phyloP scores from a whole-genome alignment of 257 asterid species.

The Fraxinus excelsior region DNA sequence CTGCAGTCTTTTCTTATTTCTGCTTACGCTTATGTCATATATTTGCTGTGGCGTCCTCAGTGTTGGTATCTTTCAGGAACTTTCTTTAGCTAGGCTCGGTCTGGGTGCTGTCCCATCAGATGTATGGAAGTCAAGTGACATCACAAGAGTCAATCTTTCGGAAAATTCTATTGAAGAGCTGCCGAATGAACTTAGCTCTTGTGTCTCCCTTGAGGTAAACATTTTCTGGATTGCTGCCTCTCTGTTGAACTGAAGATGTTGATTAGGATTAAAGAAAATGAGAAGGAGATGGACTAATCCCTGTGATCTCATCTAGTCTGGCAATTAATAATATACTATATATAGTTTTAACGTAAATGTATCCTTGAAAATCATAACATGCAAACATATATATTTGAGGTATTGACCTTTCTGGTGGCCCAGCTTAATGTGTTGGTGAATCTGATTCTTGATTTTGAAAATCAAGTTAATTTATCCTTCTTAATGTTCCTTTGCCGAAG shows the following conservation, averaged over 20 bases:
- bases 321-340: not conserved
- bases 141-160: slow-evolving; percentile 79
- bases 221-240: slow-evolving; percentile 21
- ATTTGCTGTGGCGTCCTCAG: slow-evolving; percentile 8
- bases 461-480: slow-evolving; percentile 15
- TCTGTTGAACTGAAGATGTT: slow-evolving; percentile 17
- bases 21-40: slow-evolving; percentile 13
- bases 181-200: slow-evolving; percentile 77
- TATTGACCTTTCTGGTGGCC: slow-evolving; percentile 2
- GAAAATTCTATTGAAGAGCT: slow-evolving; percentile 76
- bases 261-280: slow-evolving; percentile 18
- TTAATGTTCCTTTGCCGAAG: not conserved
- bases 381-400: not conserved
- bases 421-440: slow-evolving; percentile 16
- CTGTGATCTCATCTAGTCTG: slow-evolving; percentile 12
- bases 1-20: not conserved
- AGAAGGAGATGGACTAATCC: slow-evolving; percentile 6
- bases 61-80: slow-evolving; percentile 63
- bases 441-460: not conserved
- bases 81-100: slow-evolving; percentile 64
- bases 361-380: slow-evolving; percentile 8
- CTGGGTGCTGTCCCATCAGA: slow-evolving; percentile 78
- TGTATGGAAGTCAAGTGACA: slow-evolving; percentile 64
- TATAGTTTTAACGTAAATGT: not conserved
- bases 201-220: slow-evolving; percentile 77